phyloP scores from a whole-genome alignment of 2,329 filamentous ascomycete species.

The Talaromyces albobiverticillius region DNA sequence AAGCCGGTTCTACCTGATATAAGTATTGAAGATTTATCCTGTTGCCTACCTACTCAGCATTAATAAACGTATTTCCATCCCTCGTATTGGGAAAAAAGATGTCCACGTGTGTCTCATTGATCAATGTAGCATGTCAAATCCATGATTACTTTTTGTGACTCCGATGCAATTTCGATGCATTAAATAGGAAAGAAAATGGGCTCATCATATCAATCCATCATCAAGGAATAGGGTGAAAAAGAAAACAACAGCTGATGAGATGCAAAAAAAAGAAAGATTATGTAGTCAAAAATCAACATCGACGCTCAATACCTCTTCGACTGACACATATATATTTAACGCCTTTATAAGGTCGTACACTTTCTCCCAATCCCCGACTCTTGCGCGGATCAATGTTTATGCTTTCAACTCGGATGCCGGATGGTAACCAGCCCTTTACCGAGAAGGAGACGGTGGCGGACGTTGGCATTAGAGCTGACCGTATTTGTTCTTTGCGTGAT shows the following conservation, averaged over 20 bases:
- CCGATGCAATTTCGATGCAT: background rate
- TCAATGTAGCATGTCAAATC: background rate
- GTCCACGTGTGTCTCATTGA: too few species aligned
- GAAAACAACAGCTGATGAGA: background rate
- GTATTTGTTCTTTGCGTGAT: slow-evolving; percentile 55
- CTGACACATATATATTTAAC: slow-evolving; percentile 90
- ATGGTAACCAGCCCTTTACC: slow-evolving; percentile 63
- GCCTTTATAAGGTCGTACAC: slow-evolving; percentile 93
- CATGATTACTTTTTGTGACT: background rate
- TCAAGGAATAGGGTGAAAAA: background rate
- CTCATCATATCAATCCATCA: background rate
- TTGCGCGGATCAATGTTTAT: slow-evolving; percentile 67
- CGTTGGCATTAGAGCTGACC: slow-evolving; percentile 75
- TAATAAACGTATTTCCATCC: background rate
- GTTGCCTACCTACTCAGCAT: background rate
- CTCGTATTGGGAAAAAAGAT: too few species aligned
- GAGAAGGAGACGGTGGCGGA: slow-evolving; percentile 67
- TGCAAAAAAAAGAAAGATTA: background rate
- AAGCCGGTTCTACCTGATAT: too few species aligned
- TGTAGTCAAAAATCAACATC: slow-evolving; percentile 27
- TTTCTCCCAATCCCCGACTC: slow-evolving; percentile 80
- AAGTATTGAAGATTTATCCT: too few species aligned
- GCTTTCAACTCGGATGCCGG: slow-evolving; percentile 62
- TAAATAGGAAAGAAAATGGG: background rate
- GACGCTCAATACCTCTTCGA: slow-evolving; percentile 51